phyloP scores from a whole-genome alignment of 176 grass and related monocot genomes.

The Raddia guianensis region DNA sequence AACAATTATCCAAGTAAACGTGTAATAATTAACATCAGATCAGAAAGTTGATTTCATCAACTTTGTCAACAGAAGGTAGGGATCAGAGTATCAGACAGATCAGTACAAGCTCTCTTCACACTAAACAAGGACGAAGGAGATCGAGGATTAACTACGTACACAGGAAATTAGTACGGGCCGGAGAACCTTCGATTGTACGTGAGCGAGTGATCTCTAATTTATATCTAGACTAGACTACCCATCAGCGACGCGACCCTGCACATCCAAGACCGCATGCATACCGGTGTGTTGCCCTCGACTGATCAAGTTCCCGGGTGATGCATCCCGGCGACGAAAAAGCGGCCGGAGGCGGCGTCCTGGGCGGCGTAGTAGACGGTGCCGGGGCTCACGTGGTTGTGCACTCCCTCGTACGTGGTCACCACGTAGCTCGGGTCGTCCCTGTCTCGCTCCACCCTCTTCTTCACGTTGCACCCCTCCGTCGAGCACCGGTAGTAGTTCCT shows the following conservation, averaged over 20 bases:
- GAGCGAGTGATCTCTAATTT: too few relatives aligned
- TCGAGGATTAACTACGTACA: too few relatives aligned
- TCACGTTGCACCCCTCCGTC: conserved; percentile 81
- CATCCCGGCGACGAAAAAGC: conserved; percentile 74
- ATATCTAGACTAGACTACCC: too few relatives aligned
- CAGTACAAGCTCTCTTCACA: too few relatives aligned
- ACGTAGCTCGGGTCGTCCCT: conserved; percentile 74
- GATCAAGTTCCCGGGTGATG: conserved; percentile 30
- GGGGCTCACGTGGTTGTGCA: conserved; percentile 78
- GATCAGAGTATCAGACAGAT: too few relatives aligned
- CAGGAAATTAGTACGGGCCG: too few relatives aligned
- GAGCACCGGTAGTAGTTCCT: conserved; percentile 98
- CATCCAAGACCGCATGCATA: not conserved
- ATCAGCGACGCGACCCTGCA: not conserved
- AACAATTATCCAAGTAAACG: too few relatives aligned
- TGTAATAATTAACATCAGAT: too few relatives aligned
- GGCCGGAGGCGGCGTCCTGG: conserved; percentile 66
- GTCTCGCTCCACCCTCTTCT: conserved; percentile 94
- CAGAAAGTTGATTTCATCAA: too few relatives aligned
- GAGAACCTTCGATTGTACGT: too few relatives aligned
- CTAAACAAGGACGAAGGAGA: too few relatives aligned
- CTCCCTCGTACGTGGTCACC: conserved; percentile 82
- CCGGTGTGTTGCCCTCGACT: not conserved
- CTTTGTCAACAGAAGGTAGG: too few relatives aligned
- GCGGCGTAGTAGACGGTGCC: conserved; percentile 66